Evolutionary conservation across 108 stramenopile species (phyloP).

Genomic region (Fragilaria crotonensis): DNA sequence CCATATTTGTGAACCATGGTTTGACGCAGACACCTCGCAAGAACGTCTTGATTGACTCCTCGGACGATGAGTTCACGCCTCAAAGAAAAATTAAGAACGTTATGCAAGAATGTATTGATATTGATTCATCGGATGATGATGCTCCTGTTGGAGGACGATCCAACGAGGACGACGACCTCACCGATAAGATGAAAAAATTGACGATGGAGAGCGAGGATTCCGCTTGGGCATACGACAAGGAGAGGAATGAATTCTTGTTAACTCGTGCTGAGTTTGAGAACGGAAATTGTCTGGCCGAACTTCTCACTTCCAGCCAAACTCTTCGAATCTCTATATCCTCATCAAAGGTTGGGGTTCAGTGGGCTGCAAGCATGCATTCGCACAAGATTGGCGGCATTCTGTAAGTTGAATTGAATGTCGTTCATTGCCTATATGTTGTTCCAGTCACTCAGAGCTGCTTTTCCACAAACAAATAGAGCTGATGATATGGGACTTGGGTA

Average conservation of each 20-base stretch:
- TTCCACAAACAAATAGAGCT: too few relatives aligned
- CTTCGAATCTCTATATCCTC: constrained; percentile 59
- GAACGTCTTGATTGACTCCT: background rate
- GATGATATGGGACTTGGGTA: constrained; percentile 37
- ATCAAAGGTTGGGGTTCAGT: constrained; percentile 83
- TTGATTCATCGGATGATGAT: background rate
- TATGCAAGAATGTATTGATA: background rate
- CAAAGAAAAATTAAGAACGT: background rate
- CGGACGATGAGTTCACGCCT: background rate
- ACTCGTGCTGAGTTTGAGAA: background rate
- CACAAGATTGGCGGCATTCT: constrained; percentile 84
- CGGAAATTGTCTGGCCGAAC: constrained; percentile 35
- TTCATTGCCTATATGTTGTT: background rate
- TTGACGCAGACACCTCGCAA: background rate
- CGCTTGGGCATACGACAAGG: constrained; percentile 14
- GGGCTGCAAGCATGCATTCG: constrained; percentile 82
- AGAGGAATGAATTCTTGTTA: background rate
- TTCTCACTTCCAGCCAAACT: constrained; percentile 39
- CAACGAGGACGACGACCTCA: background rate
- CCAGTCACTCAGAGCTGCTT: too few relatives aligned
- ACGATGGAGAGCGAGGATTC: background rate
- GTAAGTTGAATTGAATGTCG: constrained; percentile 26
- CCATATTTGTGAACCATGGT: background rate
- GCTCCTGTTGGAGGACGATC: too few relatives aligned
- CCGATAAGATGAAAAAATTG: background rate